These are phyloP conservation scores for Colletotrichum euphorbiae DNA, from an alignment of 2,329 filamentous ascomycete species.

Conservation along the genomic window DNA sequence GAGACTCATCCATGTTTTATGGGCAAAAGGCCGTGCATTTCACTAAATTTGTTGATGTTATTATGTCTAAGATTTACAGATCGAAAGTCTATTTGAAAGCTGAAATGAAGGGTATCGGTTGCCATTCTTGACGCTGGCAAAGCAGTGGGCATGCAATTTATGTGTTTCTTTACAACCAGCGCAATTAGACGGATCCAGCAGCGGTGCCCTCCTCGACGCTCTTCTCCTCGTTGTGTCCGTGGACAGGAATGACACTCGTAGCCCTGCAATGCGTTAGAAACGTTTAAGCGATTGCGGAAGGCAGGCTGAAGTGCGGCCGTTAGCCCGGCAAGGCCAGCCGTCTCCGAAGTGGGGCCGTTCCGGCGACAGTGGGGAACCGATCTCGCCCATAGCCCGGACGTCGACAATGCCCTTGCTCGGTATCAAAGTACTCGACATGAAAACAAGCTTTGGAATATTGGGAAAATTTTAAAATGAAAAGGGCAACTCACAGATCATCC, in stretches of 20 bases:
- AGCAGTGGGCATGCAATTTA: neutral
- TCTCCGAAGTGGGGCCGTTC: too few species aligned
- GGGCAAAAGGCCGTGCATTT: too few species aligned
- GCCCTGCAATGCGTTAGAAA: conserved; percentile 15
- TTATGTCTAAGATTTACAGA: conserved; percentile 22
- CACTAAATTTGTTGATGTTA: neutral
- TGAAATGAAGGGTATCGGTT: conserved; percentile 25
- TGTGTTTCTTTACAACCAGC: neutral
- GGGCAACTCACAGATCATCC: conserved; percentile 34
- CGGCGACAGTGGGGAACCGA: too few species aligned
- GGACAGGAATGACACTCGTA: conserved; percentile 23
- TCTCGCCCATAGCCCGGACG: too few species aligned
- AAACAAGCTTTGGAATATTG: too few species aligned
- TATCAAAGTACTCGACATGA: too few species aligned
- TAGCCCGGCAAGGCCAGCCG: too few species aligned
- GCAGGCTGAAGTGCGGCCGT: too few species aligned
- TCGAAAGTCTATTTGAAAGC: neutral
- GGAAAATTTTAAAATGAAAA: neutral
- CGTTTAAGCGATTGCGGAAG: neutral
- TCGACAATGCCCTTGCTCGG: too few species aligned
- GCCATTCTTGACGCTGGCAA: conserved; percentile 1
- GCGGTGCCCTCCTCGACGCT: conserved; percentile 31
- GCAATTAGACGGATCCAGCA: conserved; percentile 21
- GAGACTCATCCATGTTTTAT: too few species aligned
- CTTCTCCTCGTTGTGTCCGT: conserved; percentile 37